Percentiles rank a stretch among this genome's conserved stretches.
Evolutionary conservation across 2,329 filamentous ascomycete genomes (phyloP).

Genomic region (Blastomyces gilchristii): DNA sequence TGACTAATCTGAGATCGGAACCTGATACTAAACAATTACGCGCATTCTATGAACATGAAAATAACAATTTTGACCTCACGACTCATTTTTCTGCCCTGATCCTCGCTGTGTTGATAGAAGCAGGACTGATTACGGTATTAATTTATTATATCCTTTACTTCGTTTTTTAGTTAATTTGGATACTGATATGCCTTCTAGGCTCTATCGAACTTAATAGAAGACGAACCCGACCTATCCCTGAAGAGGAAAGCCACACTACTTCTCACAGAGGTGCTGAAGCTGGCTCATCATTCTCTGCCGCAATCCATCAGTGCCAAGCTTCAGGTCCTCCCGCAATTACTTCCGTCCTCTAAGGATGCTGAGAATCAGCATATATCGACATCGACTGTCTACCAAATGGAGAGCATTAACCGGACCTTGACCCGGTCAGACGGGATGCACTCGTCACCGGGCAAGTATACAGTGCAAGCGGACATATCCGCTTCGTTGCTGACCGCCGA

Average conservation of each 20-base stretch:
- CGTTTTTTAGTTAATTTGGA: neutral
- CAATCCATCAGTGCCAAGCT: constrained; percentile 70
- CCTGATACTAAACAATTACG: constrained; percentile 43
- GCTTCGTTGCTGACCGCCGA: constrained; percentile 31
- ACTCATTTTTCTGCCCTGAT: constrained; percentile 90
- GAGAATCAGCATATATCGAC: constrained; percentile 71
- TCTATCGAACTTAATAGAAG: constrained; percentile 41
- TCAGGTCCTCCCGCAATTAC: constrained; percentile 77
- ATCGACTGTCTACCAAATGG: constrained; percentile 92
- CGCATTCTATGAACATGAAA: constrained; percentile 56
- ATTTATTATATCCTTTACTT: neutral
- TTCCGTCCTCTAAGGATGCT: constrained; percentile 60
- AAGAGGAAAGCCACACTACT: constrained; percentile 84
- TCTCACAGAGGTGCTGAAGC: constrained; percentile 81
- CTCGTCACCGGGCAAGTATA: constrained; percentile 32
- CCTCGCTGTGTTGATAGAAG: constrained; percentile 72
- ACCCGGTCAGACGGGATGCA: constrained; percentile 59
- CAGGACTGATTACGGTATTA: constrained; percentile 54
- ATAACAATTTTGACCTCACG: constrained; percentile 59
- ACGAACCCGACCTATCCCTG: constrained; percentile 43
- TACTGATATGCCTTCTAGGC: constrained; percentile 27
- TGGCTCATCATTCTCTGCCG: constrained; percentile 77
- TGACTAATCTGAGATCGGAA: constrained; percentile 67
- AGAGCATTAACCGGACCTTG: constrained; percentile 87
- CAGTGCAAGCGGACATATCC: constrained; percentile 37